These are phyloP conservation scores for Lagenaria siceraria DNA, from an alignment of 306 rosid species.

Conservation along the genomic window DNA sequence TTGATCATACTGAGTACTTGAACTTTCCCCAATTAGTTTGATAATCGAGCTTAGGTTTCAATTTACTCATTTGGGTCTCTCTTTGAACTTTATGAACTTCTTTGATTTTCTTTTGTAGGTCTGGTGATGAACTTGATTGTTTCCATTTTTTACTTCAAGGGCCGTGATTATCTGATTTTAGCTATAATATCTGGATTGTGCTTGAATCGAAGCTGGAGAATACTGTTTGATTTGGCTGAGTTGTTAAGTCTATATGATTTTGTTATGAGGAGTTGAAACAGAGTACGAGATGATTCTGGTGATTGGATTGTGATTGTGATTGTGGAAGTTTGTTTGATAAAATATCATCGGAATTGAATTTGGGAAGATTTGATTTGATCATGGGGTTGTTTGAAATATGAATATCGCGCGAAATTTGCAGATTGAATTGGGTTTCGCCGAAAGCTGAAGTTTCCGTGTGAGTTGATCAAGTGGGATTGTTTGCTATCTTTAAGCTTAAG, in stretches of 20 bases:
- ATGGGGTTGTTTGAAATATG: background rate
- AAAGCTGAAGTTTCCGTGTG: constrained; percentile 10
- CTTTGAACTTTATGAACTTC: background rate
- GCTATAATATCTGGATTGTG: constrained; percentile 1
- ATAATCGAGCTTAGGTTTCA: background rate
- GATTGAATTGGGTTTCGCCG: background rate
- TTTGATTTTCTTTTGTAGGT: background rate
- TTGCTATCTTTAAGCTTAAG: background rate
- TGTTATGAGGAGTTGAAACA: background rate
- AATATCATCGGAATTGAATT: background rate
- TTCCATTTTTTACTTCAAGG: background rate
- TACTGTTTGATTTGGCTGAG: background rate
- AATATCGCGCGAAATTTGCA: background rate
- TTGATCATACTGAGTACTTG: background rate
- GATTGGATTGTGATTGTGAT: background rate
- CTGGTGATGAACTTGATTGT: background rate
- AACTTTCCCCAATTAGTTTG: background rate
- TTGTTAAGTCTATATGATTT: background rate
- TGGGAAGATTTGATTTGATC: background rate
- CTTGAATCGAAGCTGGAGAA: background rate
- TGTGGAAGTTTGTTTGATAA: background rate
- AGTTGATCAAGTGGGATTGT: background rate
- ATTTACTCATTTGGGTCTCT: background rate
- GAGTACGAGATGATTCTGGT: background rate
- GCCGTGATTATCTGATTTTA: background rate